Percentiles rank a stretch among this genome's conserved stretches.
Conservation (phyloP, 75 land plant genomes). For the Pinus taeda region DNA sequence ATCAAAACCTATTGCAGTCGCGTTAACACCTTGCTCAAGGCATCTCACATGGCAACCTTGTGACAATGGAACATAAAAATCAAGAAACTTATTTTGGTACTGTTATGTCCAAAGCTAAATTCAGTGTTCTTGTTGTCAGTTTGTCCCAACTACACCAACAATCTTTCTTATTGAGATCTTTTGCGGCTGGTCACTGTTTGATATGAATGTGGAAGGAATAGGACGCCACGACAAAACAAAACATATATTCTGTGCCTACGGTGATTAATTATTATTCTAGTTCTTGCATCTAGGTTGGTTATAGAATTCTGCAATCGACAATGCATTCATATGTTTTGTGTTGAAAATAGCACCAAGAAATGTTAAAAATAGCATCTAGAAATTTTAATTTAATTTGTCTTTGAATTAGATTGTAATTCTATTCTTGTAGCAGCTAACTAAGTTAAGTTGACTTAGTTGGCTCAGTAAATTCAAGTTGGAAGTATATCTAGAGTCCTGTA, state of each 20-base stretch:
- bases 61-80: no score
- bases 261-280: background rate
- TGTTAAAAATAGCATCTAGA: no score
- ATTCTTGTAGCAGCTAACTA: no score
- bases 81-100: background rate
- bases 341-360: no score
- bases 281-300: background rate
- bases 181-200: background rate
- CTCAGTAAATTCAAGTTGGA: no score
- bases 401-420: no score
- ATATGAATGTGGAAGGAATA: background rate
- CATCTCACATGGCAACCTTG: background rate
- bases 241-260: background rate
- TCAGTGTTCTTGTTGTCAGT: background rate
- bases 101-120: background rate
- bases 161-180: background rate
- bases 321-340: background rate
- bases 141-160: background rate
- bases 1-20: constrained; percentile 23
- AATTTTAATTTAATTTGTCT: no score
- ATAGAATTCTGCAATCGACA: background rate
- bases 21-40: constrained; percentile 13
- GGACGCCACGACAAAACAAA: background rate
- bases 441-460: no score
- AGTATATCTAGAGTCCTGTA: no score